These are phyloP conservation scores for Raphidocelis subcapitata DNA, from an alignment of 139 green algal species.

Conservation along the genomic window DNA sequence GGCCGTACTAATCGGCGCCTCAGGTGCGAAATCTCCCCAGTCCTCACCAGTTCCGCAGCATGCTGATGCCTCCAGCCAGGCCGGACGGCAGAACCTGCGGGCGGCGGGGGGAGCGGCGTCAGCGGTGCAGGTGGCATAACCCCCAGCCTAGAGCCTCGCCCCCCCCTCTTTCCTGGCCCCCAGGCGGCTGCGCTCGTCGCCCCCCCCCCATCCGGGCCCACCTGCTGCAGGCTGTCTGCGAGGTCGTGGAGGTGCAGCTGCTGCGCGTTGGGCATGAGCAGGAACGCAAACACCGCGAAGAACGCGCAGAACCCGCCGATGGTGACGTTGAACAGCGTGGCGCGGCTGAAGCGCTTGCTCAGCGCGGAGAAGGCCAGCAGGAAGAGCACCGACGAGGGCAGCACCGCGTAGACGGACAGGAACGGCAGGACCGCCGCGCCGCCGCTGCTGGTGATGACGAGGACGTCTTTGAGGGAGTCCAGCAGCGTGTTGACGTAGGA, in stretches of 20 bases:
- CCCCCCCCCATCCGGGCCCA: neutral
- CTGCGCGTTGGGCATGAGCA: conserved; percentile 83
- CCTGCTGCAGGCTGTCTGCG: conserved; percentile 37
- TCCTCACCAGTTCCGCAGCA: conserved; percentile 94
- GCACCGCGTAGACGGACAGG: conserved; percentile 88
- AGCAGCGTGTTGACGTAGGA: conserved; percentile 96
- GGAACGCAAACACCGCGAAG: conserved; percentile 76
- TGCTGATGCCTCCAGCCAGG: conserved; percentile 74
- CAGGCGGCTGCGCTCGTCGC: too few species aligned
- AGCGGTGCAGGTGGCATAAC: too few species aligned
- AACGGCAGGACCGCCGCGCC: conserved; percentile 72
- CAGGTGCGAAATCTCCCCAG: too few species aligned
- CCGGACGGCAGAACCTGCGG: conserved; percentile 45
- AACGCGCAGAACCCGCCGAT: conserved; percentile 80
- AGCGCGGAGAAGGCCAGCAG: conserved; percentile 69
- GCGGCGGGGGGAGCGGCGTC: too few species aligned
- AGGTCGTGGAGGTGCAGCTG: conserved; percentile 67
- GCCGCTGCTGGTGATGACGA: conserved; percentile 86
- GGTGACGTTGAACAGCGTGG: conserved; percentile 87
- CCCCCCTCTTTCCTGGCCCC: too few species aligned
- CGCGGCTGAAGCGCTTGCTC: conserved; percentile 57
- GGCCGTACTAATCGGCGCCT: too few species aligned
- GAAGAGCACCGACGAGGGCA: conserved; percentile 86
- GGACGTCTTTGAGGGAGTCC: conserved; percentile 89
- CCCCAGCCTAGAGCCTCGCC: too few species aligned